Conservation (phyloP, 352 stramenopile genomes). For the Peronospora belbahrii region DNA sequence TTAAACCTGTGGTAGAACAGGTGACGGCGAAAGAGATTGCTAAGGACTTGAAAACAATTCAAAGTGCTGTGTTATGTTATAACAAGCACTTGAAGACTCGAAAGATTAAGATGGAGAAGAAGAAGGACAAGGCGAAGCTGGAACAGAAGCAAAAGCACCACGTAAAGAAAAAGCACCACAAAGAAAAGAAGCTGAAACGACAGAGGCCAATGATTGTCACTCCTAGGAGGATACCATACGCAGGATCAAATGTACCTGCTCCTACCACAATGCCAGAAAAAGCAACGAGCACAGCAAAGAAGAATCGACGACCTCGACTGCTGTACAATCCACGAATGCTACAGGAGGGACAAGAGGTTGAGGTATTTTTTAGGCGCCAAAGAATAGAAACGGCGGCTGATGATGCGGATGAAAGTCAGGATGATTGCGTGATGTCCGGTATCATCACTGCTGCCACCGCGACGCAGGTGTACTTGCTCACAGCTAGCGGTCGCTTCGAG, state of each 20-base stretch:
- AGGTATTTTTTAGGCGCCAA: slow-evolving; percentile 31
- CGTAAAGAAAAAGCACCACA: slow-evolving; percentile 4
- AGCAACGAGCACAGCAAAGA: not conserved
- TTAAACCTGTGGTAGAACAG: slow-evolving; percentile 35
- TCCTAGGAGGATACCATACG: slow-evolving; percentile 16
- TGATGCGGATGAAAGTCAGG: slow-evolving; percentile 6
- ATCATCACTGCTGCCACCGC: slow-evolving; percentile 44
- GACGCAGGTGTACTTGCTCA: slow-evolving; percentile 41
- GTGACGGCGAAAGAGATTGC: slow-evolving; percentile 24
- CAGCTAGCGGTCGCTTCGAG: slow-evolving; percentile 29
- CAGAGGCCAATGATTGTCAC: slow-evolving; percentile 17
- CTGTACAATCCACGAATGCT: slow-evolving; percentile 43
- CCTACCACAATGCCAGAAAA: slow-evolving; percentile 3
- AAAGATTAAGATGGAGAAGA: slow-evolving; percentile 1
- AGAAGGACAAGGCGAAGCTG: slow-evolving; percentile 12
- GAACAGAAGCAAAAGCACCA: slow-evolving; percentile 1
- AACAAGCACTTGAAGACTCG: not conserved
- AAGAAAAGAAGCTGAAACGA: slow-evolving; percentile 19
- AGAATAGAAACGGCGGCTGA: not conserved
- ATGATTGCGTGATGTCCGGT: slow-evolving; percentile 27
- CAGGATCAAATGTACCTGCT: slow-evolving; percentile 9
- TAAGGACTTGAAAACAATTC: slow-evolving; percentile 37
- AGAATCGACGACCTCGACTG: slow-evolving; percentile 19
- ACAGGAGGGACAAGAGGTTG: slow-evolving; percentile 49
- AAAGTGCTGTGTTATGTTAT: slow-evolving; percentile 8